These are phyloP conservation scores for Hamamelis virginiana DNA, from an alignment of 164 flowering plant species.

Conservation along the genomic window DNA sequence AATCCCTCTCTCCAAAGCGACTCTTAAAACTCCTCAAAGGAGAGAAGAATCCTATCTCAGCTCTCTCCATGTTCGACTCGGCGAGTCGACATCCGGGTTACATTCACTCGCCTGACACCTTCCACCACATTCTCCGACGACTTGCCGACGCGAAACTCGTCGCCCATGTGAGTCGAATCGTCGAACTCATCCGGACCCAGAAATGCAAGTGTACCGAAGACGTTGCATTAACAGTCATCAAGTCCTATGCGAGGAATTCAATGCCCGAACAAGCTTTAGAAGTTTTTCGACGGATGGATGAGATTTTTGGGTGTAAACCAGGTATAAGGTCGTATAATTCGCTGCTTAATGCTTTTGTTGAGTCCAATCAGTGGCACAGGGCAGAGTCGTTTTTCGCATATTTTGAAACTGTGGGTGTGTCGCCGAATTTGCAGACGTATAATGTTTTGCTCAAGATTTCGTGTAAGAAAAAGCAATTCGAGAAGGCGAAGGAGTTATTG, in stretches of 20 bases:
- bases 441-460: conserved; percentile 68
- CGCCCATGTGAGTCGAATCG: conserved; percentile 41
- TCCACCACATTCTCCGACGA: conserved; percentile 65
- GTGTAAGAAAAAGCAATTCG: conserved; percentile 51
- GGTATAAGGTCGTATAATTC: conserved; percentile 66
- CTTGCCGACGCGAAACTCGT: conserved; percentile 41
- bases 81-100: conserved; percentile 41
- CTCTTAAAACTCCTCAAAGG: conserved; percentile 61
- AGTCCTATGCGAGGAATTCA: conserved; percentile 45
- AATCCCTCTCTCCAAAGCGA: conserved; percentile 39
- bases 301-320: conserved; percentile 67
- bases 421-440: conserved; percentile 67
- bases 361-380: conserved; percentile 47
- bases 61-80: conserved; percentile 68
- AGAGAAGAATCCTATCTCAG: conserved; percentile 45
- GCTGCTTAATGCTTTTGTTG: conserved; percentile 60
- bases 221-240: conserved; percentile 54
- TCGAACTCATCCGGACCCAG: conserved; percentile 48
- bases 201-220: conserved; percentile 65
- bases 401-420: conserved; percentile 44
- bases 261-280: conserved; percentile 61
- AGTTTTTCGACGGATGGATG: conserved; percentile 53
- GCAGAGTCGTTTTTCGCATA: conserved; percentile 61
- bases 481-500: conserved; percentile 48
- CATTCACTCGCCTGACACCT: conserved; percentile 44